phyloP scores from a whole-genome alignment of 2,329 filamentous ascomycete genomes.

The Hymenoscyphus fructigenus region DNA sequence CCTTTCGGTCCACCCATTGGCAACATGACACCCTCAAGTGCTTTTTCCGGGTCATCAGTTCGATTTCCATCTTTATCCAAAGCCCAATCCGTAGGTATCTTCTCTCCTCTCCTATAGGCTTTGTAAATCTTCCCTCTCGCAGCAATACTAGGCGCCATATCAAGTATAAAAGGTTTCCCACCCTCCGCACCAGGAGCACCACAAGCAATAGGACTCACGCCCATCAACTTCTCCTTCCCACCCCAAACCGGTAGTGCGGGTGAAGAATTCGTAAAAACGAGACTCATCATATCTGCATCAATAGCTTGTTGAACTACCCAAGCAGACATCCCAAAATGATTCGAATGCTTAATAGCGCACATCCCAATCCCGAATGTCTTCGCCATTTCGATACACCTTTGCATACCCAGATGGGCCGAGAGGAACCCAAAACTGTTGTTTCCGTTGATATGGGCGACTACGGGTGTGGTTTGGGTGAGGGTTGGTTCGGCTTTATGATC shows the following conservation, averaged over 20 bases:
- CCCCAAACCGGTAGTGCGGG: conserved; percentile 39
- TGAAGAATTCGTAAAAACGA: conserved; percentile 40
- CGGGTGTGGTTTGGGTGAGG: conserved; percentile 64
- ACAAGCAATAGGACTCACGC: conserved; percentile 45
- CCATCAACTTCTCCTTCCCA: conserved; percentile 35
- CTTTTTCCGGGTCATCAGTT: conserved; percentile 71
- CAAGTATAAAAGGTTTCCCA: conserved; percentile 65
- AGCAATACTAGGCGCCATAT: conserved; percentile 70
- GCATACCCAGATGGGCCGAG: conserved; percentile 65
- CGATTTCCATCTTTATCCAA: conserved; percentile 66
- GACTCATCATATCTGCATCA: conserved; percentile 65
- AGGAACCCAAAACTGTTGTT: conserved; percentile 76
- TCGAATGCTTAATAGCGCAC: conserved; percentile 72
- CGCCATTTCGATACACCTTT: conserved; percentile 65
- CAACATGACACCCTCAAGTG: conserved; percentile 76
- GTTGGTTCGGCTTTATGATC: conserved; percentile 58
- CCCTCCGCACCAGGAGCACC: conserved; percentile 66
- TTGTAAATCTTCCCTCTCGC: conserved; percentile 74
- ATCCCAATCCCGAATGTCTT: conserved; percentile 68
- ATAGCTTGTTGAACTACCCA: conserved; percentile 78
- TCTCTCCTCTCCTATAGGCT: conserved; percentile 64
- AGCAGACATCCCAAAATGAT: conserved; percentile 82
- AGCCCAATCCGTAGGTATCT: conserved; percentile 73
- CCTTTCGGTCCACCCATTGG: conserved; percentile 86
- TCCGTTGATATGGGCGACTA: conserved; percentile 62